Conservation (phyloP, 345 rosid species). For the Bruguiera parviflora region DNA sequence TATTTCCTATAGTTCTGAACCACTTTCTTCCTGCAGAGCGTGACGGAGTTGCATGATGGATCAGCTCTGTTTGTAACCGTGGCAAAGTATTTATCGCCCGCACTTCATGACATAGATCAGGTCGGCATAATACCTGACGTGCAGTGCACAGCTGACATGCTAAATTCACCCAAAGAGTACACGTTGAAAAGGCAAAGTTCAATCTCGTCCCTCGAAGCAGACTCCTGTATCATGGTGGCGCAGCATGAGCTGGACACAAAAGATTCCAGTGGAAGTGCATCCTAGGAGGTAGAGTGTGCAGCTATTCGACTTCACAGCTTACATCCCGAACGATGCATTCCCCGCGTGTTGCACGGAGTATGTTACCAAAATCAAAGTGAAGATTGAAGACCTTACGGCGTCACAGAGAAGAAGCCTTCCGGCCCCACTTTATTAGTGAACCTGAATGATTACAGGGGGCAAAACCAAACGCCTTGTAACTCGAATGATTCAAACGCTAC, state of each 20-base stretch:
- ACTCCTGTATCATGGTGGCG: constrained; percentile 86
- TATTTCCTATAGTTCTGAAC: background rate
- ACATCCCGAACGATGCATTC: no score
- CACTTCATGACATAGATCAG: constrained; percentile 79
- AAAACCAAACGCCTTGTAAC: no score
- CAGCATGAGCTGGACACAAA: constrained; percentile 74
- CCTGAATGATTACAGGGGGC: no score
- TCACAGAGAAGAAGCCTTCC: no score
- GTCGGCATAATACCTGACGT: constrained; percentile 81
- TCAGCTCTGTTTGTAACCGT: constrained; percentile 87
- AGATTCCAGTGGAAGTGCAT: constrained; percentile 60
- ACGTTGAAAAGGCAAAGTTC: constrained; percentile 41
- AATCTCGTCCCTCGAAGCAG: constrained; percentile 66
- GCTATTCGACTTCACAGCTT: background rate
- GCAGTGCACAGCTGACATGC: constrained; percentile 73
- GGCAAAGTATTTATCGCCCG: constrained; percentile 87
- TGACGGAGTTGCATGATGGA: constrained; percentile 81
- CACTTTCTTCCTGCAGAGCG: constrained; percentile 45
- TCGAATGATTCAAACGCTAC: no score
- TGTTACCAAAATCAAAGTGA: no score
- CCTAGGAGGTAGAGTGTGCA: constrained; percentile 31
- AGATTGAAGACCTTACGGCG: no score
- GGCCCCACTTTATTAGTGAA: no score
- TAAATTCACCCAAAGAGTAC: constrained; percentile 48
- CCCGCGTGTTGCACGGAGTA: no score